A percentile compares a stretch with the other conserved stretches of the same genome.
phyloP scores from a whole-genome alignment of 1,284 basidiomycete species.

The Neonothopanus nambi region DNA sequence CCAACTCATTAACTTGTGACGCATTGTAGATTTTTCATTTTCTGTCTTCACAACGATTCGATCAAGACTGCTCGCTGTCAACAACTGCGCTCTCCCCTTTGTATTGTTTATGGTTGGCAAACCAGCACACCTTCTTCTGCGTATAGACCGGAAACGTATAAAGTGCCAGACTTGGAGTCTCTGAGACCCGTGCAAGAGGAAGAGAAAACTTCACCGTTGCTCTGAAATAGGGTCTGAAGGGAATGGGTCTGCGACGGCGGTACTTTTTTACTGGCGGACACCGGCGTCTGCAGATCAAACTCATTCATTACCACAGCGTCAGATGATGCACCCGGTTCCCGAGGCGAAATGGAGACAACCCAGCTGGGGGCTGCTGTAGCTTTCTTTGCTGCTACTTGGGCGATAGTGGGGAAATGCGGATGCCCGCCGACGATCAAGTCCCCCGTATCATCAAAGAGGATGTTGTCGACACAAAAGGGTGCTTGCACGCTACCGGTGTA shows the following conservation, averaged over 20 bases:
- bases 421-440: slow-evolving; percentile 62
- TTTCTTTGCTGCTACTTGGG: slow-evolving; percentile 44
- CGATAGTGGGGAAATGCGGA: slow-evolving; percentile 56
- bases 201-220: slow-evolving; percentile 54
- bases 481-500: slow-evolving; percentile 41
- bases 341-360: slow-evolving; percentile 37
- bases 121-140: slow-evolving; percentile 51
- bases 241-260: slow-evolving; percentile 36
- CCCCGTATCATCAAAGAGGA: slow-evolving; percentile 49
- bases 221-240: slow-evolving; percentile 63
- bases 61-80: background rate
- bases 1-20: too few relatives aligned
- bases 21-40: background rate
- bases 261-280: slow-evolving; percentile 43
- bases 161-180: slow-evolving; percentile 43
- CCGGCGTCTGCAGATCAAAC: slow-evolving; percentile 46
- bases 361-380: slow-evolving; percentile 50
- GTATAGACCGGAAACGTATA: slow-evolving; percentile 61
- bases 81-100: background rate
- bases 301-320: slow-evolving; percentile 14
- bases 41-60: background rate
- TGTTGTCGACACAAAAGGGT: slow-evolving; percentile 65
- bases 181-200: slow-evolving; percentile 51
- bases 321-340: slow-evolving; percentile 4
- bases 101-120: slow-evolving; percentile 30